phyloP scores from a whole-genome alignment of 179 eudicot species.

The Carnegiea gigantea region DNA sequence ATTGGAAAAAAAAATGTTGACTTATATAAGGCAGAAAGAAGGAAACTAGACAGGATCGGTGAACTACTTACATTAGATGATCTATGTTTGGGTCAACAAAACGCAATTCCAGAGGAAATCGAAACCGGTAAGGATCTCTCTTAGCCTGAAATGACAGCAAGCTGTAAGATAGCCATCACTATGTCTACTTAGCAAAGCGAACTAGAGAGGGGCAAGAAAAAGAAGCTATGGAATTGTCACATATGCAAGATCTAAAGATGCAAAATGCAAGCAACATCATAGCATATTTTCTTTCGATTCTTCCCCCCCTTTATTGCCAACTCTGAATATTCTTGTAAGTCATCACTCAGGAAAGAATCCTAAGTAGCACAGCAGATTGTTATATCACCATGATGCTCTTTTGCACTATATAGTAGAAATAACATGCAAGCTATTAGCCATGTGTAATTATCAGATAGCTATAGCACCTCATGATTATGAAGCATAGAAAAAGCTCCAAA shows the following conservation, averaged over 20 bases:
- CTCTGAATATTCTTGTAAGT: background rate
- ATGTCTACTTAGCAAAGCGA: background rate
- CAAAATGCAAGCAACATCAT: background rate
- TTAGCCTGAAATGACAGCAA: constrained; percentile 72
- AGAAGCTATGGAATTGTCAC: background rate
- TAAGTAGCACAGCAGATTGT: background rate
- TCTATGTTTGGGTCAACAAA: constrained; percentile 94
- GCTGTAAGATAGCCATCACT: constrained; percentile 15
- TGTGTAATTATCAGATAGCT: no score
- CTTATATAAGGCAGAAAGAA: background rate
- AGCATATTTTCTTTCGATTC: background rate
- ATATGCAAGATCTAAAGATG: background rate
- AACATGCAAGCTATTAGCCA: no score
- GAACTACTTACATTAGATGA: constrained; percentile 74
- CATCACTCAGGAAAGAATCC: background rate
- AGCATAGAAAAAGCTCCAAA: no score
- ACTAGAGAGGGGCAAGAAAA: background rate
- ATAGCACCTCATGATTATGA: no score
- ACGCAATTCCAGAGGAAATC: constrained; percentile 96
- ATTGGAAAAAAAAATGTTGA: background rate
- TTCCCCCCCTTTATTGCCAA: constrained; percentile 3
- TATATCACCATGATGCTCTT: background rate
- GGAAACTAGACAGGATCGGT: background rate
- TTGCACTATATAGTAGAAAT: background rate
- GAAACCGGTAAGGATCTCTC: constrained; percentile 92